Percentiles rank a stretch among this genome's conserved stretches.
These are phyloP conservation scores for Platismatia glauca DNA, from an alignment of 495 filamentous ascomycete species.

Conservation along the genomic window DNA sequence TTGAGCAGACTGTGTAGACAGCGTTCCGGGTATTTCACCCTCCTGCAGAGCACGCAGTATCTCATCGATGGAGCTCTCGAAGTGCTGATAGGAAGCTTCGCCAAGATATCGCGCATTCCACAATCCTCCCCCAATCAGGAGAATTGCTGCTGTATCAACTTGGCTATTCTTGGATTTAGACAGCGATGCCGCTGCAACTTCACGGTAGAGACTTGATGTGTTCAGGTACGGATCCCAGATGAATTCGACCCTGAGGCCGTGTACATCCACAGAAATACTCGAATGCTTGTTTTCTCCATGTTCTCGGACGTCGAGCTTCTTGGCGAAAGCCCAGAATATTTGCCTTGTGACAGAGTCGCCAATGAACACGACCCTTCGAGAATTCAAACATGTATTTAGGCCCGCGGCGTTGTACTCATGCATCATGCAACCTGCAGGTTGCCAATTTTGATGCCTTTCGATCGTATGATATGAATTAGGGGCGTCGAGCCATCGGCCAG, in stretches of 20 bases:
- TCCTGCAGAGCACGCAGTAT: conserved; percentile 31
- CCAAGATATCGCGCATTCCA: conserved; percentile 49
- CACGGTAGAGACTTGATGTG: conserved; percentile 35
- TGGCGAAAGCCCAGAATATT: conserved; percentile 49
- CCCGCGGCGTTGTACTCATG: conserved; percentile 43
- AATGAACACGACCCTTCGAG: conserved; percentile 44
- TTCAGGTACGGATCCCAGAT: conserved; percentile 58
- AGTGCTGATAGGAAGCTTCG: conserved; percentile 35
- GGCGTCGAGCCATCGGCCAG: conserved; percentile 46
- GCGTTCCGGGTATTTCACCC: conserved; percentile 18
- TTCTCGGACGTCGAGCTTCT: conserved; percentile 37
- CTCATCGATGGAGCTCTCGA: conserved; percentile 37
- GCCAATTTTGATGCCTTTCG: conserved; percentile 39
- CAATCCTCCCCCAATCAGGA: conserved; percentile 36
- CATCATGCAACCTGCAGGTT: conserved; percentile 51
- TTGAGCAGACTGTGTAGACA: conserved; percentile 3
- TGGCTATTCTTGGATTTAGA: conserved; percentile 3
- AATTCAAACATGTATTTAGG: conserved; percentile 37
- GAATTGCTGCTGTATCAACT: conserved; percentile 17
- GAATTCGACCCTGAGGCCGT: conserved; percentile 42
- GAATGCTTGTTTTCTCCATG: conserved; percentile 35
- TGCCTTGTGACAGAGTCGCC: conserved; percentile 52
- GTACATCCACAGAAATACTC: conserved; percentile 28
- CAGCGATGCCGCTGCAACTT: conserved; percentile 30
- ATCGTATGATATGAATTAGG: background rate